These are phyloP conservation scores for Trichoderma sp. DNA, from an alignment of 2,329 filamentous ascomycete species.

Conservation along the genomic window DNA sequence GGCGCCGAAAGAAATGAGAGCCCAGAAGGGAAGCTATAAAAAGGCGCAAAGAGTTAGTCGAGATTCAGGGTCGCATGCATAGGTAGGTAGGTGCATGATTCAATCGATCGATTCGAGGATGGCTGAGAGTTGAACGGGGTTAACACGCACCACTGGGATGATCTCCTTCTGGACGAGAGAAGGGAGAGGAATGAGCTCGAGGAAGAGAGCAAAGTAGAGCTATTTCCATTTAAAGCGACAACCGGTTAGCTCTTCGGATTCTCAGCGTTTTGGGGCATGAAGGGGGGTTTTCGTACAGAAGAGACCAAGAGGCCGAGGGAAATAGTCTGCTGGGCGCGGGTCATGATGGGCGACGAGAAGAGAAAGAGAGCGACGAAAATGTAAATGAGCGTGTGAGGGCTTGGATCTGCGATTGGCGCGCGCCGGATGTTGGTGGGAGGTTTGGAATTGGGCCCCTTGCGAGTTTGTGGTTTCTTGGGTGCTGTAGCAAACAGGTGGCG, in stretches of 20 bases:
- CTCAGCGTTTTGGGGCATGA: not conserved
- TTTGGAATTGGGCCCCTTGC: not conserved
- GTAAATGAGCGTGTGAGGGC: slow-evolving; percentile 8
- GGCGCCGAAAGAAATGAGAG: slow-evolving; percentile 85
- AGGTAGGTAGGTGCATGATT: not conserved
- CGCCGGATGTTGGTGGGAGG: not conserved
- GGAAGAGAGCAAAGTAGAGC: slow-evolving; percentile 87
- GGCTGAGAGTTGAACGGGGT: not conserved
- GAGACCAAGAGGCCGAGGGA: slow-evolving; percentile 85
- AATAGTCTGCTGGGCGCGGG: slow-evolving; percentile 89
- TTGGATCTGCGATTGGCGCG: not conserved
- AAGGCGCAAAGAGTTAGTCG: not conserved
- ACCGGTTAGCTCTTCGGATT: not conserved
- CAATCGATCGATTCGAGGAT: not conserved
- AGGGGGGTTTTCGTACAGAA: slow-evolving; percentile 64
- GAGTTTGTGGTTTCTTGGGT: not conserved
- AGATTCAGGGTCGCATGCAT: not conserved
- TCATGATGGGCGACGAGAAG: slow-evolving; percentile 64
- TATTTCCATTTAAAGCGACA: slow-evolving; percentile 51
- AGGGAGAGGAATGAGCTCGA: slow-evolving; percentile 82
- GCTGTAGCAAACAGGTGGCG: slow-evolving; percentile 9
- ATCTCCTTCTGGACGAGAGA: slow-evolving; percentile 78
- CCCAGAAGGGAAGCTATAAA: slow-evolving; percentile 85
- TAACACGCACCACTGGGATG: slow-evolving; percentile 77
- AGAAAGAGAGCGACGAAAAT: too few relatives aligned